These are phyloP conservation scores for Penstemon newberryi DNA, from an alignment of 257 asterid genomes.

Conservation along the genomic window DNA sequence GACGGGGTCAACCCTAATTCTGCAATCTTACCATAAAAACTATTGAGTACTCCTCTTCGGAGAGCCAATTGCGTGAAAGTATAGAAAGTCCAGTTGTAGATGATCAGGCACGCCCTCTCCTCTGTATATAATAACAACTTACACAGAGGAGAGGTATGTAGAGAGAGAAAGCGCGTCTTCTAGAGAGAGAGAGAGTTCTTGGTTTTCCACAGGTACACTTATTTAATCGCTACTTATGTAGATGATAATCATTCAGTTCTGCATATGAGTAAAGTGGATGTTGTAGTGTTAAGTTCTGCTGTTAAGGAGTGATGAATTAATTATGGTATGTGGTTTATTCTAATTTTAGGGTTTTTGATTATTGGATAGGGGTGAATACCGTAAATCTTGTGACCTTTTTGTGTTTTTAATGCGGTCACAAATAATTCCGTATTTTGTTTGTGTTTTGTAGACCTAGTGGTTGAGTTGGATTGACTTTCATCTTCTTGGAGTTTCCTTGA, in stretches of 20 bases:
- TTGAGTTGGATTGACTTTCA: conserved; percentile 39
- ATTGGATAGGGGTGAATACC: conserved; percentile 7
- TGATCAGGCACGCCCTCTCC: conserved; percentile 24
- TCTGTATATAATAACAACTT: conserved; percentile 22
- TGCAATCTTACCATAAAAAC: neutral
- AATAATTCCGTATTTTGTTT: conserved; percentile 31
- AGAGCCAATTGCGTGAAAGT: neutral
- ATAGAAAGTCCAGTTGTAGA: conserved; percentile 16
- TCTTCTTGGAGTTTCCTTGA: conserved; percentile 2
- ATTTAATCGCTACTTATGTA: conserved; percentile 5
- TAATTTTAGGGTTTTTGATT: conserved; percentile 37
- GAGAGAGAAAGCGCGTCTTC: conserved; percentile 50
- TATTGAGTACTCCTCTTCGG: conserved; percentile 6
- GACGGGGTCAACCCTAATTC: neutral
- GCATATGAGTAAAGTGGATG: conserved; percentile 13
- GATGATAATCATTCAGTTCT: conserved; percentile 14
- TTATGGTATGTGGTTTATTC: conserved; percentile 19
- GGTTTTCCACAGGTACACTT: conserved; percentile 40
- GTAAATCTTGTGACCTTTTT: conserved; percentile 1
- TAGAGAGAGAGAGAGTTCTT: conserved; percentile 28
- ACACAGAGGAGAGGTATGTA: conserved; percentile 26
- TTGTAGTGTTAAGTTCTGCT: neutral
- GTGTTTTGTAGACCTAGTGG: conserved; percentile 26
- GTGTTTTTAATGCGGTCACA: conserved; percentile 3
- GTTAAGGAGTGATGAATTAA: neutral